Percentiles rank a stretch among this genome's conserved stretches.
These are phyloP conservation scores for Linanthus parryae DNA, from an alignment of 148 eudicot genomes.

Conservation along the genomic window DNA sequence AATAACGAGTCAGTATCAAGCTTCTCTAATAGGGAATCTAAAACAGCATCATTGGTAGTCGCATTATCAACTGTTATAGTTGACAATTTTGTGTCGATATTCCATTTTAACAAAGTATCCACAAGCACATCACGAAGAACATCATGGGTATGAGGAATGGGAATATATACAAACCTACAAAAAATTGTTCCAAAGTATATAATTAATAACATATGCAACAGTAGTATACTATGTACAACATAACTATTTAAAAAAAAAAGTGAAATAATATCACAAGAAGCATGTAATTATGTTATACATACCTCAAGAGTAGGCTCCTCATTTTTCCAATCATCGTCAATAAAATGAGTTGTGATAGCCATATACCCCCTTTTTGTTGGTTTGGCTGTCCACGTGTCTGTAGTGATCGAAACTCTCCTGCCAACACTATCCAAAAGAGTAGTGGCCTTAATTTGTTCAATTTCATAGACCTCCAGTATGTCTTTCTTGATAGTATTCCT, in stretches of 20 bases:
- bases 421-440: neutral
- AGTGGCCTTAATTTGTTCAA: neutral
- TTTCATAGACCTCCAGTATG: slow-evolving; percentile 2
- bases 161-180: slow-evolving; percentile 24
- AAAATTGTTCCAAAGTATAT: too few species aligned
- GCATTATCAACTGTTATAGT: neutral
- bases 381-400: slow-evolving; percentile 20
- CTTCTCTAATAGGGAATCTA: neutral
- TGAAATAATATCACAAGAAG: too few species aligned
- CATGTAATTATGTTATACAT: too few species aligned
- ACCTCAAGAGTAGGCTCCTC: neutral
- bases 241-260: too few species aligned
- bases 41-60: neutral
- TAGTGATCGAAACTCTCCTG: slow-evolving; percentile 9
- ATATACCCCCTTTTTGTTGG: slow-evolving; percentile 14
- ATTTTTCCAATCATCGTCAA: neutral
- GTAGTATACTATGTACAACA: too few species aligned
- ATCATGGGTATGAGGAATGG: slow-evolving; percentile 10
- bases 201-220: too few species aligned
- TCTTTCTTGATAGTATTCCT: slow-evolving; percentile 6
- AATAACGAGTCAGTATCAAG: neutral
- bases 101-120: slow-evolving; percentile 5
- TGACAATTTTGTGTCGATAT: slow-evolving; percentile 1
- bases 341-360: neutral
- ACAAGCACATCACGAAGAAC: slow-evolving; percentile 6